Base-by-base conservation (phyloP, 2,329 filamentous ascomycete species). In the Penicillium sp. region DNA sequence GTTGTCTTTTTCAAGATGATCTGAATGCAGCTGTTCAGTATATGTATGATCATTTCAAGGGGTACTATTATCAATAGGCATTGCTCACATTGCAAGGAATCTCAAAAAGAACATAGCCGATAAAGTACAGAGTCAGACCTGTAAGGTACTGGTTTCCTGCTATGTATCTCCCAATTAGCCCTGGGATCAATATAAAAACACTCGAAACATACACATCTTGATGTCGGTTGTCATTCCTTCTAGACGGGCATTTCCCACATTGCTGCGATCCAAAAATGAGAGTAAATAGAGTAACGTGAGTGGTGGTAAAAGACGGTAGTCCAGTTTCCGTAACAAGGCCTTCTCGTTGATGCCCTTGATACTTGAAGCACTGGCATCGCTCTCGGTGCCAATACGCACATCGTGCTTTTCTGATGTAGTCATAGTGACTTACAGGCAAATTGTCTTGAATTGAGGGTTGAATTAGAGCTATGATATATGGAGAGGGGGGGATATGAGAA, bases 261-360 rank as follows among this genome's bases (percentile, higher is more conserved):
- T 50, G 4, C 43, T 41, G 12, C 48, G 43, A 37, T 50, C 48
- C 12, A 46, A 22, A 37, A 50, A 42, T 2, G 43, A 46, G 2
- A 50, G 43, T 13, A 50, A 37, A 29, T 50, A 50, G 6, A 50
- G 59, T 7, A 74, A 49, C 1, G 70, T 72, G 38, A 75, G 51
- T 0, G 71, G 64, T 4, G 73, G 74, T 8, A 76, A 57, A 4
- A 76, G 60, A 9, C 63, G 64, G 33, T 64, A 60, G 53, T 76
- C 74, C 24, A 76, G 60, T 51, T 74, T 76, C 31, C 71, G 63
- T 8, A 74, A 53, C 5, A 74, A 51, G 3, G 66, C 57, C 48
- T 65, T 69, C 51, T 72, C 69, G 39, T 70, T 67, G 48, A 71
- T 64, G 4, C 51, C 54, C 17, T 61, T 54, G 3, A 57, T 33